Evolutionary conservation across 2,329 filamentous ascomycete genomes (phyloP).

Genomic region (Ophiostoma ulmi): DNA sequence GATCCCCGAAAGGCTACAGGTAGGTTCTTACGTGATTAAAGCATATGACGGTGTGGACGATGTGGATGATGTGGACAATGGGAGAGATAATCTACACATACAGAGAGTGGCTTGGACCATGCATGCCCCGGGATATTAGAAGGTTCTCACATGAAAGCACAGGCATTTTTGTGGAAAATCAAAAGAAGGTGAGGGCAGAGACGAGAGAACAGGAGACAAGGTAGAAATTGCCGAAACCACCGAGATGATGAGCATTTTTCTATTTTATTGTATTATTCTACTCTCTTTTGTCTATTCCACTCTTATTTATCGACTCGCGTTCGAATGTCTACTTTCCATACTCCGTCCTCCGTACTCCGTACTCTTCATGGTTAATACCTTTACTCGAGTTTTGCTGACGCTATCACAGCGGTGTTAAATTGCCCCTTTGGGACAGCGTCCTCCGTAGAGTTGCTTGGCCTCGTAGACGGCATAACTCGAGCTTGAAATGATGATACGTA

Average conservation of each 20-base stretch:
- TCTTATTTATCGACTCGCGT: background rate
- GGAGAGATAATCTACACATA: no score
- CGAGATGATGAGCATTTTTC: background rate
- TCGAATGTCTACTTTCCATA: background rate
- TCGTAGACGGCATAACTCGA: background rate
- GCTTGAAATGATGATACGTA: background rate
- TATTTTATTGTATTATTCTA: background rate
- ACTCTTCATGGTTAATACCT: background rate
- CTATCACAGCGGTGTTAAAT: background rate
- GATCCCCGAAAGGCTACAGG: background rate
- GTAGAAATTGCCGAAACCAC: background rate
- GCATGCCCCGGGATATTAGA: background rate
- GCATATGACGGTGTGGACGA: background rate
- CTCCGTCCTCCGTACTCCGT: background rate
- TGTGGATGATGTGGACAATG: no score
- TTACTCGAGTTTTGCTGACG: background rate
- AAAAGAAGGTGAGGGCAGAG: background rate
- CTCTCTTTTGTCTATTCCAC: background rate
- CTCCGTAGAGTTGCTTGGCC: background rate
- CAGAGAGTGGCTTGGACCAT: background rate
- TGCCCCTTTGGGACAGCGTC: background rate
- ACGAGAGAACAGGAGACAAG: background rate
- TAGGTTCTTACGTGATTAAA: background rate
- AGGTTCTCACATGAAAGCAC: constrained; percentile 9
- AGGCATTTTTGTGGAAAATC: background rate